phyloP scores from a whole-genome alignment of 1,284 basidiomycete species.

The Sporisorium reilianum region DNA sequence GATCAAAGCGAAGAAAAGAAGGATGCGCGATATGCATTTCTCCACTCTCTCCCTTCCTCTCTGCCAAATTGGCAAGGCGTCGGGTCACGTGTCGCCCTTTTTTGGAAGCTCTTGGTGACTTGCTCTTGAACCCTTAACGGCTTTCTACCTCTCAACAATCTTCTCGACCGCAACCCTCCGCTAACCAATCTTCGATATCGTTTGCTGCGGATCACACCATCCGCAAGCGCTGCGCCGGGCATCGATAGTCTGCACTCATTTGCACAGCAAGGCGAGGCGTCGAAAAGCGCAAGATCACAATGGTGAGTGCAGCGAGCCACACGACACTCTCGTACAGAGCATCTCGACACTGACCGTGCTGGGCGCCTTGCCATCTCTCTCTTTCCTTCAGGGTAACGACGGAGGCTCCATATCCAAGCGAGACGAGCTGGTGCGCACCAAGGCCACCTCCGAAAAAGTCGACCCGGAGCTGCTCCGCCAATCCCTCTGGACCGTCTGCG shows the following conservation, averaged over 20 bases:
- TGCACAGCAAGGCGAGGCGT: too few relatives aligned
- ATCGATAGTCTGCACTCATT: not conserved
- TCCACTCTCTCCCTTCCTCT: too few relatives aligned
- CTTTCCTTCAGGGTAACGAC: constrained; percentile 59
- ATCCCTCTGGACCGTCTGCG: constrained; percentile 61
- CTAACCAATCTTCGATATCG: not conserved
- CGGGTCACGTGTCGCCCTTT: constrained; percentile 26
- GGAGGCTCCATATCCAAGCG: constrained; percentile 66
- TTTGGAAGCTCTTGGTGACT: constrained; percentile 12
- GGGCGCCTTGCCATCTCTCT: not conserved
- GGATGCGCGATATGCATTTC: constrained; percentile 15
- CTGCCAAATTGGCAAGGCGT: constrained; percentile 12
- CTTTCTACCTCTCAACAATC: not conserved
- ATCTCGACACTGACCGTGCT: constrained; percentile 10
- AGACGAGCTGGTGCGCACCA: constrained; percentile 63
- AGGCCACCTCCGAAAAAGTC: constrained; percentile 32
- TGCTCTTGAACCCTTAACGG: constrained; percentile 14
- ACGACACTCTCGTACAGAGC: not conserved
- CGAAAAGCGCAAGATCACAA: constrained; percentile 1
- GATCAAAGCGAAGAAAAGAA: not conserved
- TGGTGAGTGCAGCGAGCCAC: constrained; percentile 6
- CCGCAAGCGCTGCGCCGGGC: too few relatives aligned
- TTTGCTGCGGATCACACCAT: not conserved
- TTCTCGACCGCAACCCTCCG: not conserved
- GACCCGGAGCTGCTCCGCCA: constrained; percentile 56